phyloP scores from a whole-genome alignment of 192 early-diverging fungal species.

The Rhizophagus sp. region DNA sequence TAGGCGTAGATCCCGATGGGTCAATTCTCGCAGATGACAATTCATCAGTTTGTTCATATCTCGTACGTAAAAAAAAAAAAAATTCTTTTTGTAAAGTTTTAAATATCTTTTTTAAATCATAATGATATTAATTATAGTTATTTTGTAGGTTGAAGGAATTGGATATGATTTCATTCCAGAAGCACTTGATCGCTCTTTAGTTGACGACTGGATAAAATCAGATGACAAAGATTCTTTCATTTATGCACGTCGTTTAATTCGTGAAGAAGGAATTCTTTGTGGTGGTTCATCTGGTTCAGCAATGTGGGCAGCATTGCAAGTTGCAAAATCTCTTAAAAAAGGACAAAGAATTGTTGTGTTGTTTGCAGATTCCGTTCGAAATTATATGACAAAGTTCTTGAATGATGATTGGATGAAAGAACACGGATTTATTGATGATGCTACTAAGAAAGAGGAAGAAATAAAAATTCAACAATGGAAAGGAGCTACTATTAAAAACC shows the following conservation, averaged over 20 bases:
- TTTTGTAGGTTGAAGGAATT: constrained; percentile 94
- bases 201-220: constrained; percentile 98
- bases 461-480: constrained; percentile 69
- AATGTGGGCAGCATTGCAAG: constrained; percentile 81
- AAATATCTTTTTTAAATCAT: no score
- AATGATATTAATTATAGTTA: neutral
- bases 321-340: constrained; percentile 79
- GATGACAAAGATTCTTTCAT: constrained; percentile 94
- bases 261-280: constrained; percentile 94
- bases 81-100: neutral
- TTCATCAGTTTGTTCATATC: neutral
- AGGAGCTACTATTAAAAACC: constrained; percentile 80
- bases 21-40: constrained; percentile 85
- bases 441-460: constrained; percentile 64
- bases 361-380: constrained; percentile 96
- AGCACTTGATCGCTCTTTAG: constrained; percentile 77
- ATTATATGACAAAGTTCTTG: constrained; percentile 99
- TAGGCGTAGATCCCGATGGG: constrained; percentile 93
- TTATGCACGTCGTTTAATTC: constrained; percentile 94
- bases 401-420: constrained; percentile 96
- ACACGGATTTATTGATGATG: constrained; percentile 85
- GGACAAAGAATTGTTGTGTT: constrained; percentile 93
- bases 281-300: constrained; percentile 97
- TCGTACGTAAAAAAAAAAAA: constrained; percentile 10
- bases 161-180: constrained; percentile 99